Percentiles rank a stretch among this genome's conserved stretches.
phyloP scores from a whole-genome alignment of 2,329 filamentous ascomycete genomes.

The Ophiostoma piceae region DNA sequence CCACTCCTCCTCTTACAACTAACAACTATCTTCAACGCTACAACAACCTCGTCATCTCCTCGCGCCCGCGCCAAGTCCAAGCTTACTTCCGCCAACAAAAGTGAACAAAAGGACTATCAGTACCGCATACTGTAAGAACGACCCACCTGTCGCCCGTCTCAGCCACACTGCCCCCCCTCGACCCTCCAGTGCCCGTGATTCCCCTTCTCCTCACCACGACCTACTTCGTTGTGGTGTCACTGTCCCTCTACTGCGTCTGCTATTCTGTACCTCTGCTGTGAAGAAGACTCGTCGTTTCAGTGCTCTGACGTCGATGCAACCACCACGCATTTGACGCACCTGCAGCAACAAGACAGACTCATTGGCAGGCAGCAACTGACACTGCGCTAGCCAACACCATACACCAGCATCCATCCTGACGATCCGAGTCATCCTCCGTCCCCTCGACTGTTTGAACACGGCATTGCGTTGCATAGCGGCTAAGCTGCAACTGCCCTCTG shows the following conservation, averaged over 20 bases:
- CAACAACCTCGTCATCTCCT: background rate
- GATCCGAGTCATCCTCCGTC: conserved; percentile 13
- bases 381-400: conserved; percentile 18
- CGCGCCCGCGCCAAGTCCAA: background rate
- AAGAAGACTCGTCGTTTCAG: conserved; percentile 19
- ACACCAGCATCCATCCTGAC: conserved; percentile 19
- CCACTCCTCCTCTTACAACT: background rate
- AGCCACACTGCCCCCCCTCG: conserved; percentile 9
- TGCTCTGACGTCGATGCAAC: conserved; percentile 26
- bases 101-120: background rate
- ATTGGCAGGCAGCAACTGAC: conserved; percentile 7
- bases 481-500: background rate
- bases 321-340: conserved; percentile 10
- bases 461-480: background rate
- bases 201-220: background rate
- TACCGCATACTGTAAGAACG: conserved; percentile 1
- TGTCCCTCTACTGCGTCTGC: background rate
- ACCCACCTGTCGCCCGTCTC: conserved; percentile 6
- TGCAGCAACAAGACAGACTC: conserved; percentile 12
- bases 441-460: background rate
- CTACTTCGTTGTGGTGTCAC: background rate
- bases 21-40: background rate
- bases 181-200: background rate
- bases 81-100: background rate
- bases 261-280: background rate